A percentile compares a stretch with the other conserved stretches of the same genome.
Conservation (phyloP, 2,329 filamentous ascomycete genomes). For the Dothiorella sarmentorum region DNA sequence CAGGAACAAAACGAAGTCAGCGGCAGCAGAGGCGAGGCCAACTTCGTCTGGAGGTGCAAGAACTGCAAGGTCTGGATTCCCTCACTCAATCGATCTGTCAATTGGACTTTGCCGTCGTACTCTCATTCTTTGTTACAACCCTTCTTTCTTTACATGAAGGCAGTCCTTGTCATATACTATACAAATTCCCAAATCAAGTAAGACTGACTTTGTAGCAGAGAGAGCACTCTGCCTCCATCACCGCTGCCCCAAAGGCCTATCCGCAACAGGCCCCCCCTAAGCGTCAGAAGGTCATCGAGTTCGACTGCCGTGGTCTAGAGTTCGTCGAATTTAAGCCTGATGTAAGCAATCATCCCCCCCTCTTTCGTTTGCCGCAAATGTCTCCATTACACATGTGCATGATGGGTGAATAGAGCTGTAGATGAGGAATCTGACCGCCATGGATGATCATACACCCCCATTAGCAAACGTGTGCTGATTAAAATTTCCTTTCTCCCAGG, state of each 20-base stretch:
- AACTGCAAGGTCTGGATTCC: slow-evolving; percentile 74
- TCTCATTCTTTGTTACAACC: no score
- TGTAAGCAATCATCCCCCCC: slow-evolving; percentile 45
- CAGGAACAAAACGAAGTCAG: slow-evolving; percentile 89
- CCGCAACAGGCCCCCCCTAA: slow-evolving; percentile 68
- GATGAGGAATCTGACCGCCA: no score
- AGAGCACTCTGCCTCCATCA: slow-evolving; percentile 83
- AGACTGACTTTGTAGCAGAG: slow-evolving; percentile 48
- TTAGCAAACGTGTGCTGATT: no score
- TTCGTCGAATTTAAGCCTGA: slow-evolving; percentile 89
- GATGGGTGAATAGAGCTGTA: no score
- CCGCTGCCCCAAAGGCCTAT: slow-evolving; percentile 69
- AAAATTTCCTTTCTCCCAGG: slow-evolving; percentile 60
- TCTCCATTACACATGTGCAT: no score
- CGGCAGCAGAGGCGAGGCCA: slow-evolving; percentile 90
- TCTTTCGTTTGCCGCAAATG: no score
- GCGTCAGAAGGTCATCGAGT: slow-evolving; percentile 74
- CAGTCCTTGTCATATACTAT: slow-evolving; percentile 17
- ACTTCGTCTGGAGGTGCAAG: slow-evolving; percentile 99
- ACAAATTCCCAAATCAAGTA: not conserved
- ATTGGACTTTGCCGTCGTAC: not conserved
- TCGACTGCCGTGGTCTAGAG: slow-evolving; percentile 92
- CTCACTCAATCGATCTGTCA: no score
- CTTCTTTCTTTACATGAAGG: not conserved
- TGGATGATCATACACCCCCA: no score